These are phyloP conservation scores for Claviceps spartinae DNA, from an alignment of 2,329 filamentous ascomycete genomes.

Conservation along the genomic window DNA sequence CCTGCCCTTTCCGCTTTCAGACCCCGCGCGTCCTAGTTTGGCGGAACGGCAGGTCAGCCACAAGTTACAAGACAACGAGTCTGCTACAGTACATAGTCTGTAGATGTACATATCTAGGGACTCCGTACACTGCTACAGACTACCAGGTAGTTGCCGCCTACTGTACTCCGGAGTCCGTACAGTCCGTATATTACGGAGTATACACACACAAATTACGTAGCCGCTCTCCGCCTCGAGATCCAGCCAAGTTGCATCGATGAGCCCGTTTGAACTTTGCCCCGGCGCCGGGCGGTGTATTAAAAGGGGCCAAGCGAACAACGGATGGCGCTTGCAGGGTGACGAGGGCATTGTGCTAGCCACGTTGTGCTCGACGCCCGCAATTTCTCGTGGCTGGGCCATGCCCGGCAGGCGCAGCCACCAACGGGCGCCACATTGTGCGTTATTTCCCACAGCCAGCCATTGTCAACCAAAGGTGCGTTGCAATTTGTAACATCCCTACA, in stretches of 20 bases:
- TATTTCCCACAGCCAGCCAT: neutral
- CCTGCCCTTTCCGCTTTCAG: neutral
- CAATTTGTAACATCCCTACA: too few relatives aligned
- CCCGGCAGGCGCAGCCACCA: neutral
- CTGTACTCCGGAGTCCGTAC: too few relatives aligned
- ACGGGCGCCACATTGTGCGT: constrained; percentile 2
- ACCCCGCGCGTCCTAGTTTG: neutral
- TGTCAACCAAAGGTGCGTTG: too few relatives aligned
- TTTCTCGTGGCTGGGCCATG: neutral
- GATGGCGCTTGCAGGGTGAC: constrained; percentile 1
- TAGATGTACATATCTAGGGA: neutral
- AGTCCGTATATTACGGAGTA: neutral
- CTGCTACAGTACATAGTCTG: neutral
- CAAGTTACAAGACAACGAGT: too few relatives aligned
- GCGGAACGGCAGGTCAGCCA: neutral
- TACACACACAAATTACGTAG: neutral
- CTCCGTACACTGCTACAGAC: neutral
- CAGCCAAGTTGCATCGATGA: constrained; percentile 7
- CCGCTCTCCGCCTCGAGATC: constrained; percentile 4
- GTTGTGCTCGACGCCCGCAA: neutral
- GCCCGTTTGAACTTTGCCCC: neutral
- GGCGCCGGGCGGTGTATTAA: neutral
- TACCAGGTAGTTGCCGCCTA: too few relatives aligned
- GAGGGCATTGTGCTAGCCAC: neutral
- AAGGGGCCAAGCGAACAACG: constrained; percentile 3